Conservation (phyloP, 192 early-diverging fungal species). For the Endogone sp. region DNA sequence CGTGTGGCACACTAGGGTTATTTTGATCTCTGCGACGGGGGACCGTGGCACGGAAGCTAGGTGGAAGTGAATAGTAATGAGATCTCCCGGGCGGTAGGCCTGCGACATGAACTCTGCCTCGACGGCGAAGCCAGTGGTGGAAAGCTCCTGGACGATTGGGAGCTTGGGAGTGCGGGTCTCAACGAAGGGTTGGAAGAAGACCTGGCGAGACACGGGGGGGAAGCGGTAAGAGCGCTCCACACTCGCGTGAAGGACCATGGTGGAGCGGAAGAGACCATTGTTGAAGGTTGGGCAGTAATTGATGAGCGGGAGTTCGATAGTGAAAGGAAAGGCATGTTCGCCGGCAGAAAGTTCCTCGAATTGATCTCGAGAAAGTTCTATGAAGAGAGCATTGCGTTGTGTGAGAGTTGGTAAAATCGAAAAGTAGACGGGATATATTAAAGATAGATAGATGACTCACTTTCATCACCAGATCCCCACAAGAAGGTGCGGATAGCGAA, state of each 20-base stretch:
- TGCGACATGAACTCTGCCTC: not conserved
- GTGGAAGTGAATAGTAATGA: not conserved
- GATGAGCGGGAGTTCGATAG: slow-evolving; percentile 22
- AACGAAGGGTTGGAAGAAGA: not conserved
- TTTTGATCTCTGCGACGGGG: not conserved
- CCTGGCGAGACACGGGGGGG: not conserved
- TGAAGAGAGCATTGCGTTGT: not conserved
- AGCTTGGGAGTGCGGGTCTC: not conserved
- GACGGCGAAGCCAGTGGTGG: not conserved
- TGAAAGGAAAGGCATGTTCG: slow-evolving; percentile 19
- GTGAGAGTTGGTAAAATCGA: not conserved
- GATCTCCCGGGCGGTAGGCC: not conserved
- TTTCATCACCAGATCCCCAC: not conserved
- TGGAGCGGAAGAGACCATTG: slow-evolving; percentile 5
- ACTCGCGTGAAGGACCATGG: not conserved
- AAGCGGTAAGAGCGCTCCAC: not conserved
- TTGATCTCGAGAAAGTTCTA: not conserved
- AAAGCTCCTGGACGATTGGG: not conserved
- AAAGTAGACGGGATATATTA: too few relatives aligned
- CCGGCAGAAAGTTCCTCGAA: slow-evolving; percentile 3
- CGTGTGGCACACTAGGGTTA: not conserved
- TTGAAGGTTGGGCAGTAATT: slow-evolving; percentile 24
- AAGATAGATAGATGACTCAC: not conserved
- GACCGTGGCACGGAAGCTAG: not conserved
- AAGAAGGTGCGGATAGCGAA: not conserved